Base-by-base conservation (phyloP, 169 alveolate species). In the Babesia ovis region DNA sequence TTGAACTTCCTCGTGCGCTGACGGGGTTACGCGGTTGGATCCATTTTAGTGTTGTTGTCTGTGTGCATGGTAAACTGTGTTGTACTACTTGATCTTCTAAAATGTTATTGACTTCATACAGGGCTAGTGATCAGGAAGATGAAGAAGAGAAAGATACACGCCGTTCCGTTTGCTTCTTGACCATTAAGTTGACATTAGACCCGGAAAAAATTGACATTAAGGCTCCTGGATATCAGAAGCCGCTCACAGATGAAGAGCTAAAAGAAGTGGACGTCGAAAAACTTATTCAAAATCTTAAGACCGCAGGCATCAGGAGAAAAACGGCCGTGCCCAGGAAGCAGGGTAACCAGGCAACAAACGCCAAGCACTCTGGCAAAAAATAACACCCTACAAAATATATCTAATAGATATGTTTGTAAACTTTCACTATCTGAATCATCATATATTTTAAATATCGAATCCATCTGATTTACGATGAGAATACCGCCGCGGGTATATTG, bases 201-300 rank as follows among this genome's bases (percentile, higher is more conserved):
- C 86, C 86, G 4, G 20, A 51, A 29, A 66, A 77, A 29, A 55
- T 77, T 12, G 86, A 77, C 57, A 58, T 68, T 29, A 39, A 59
- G 3, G 71, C 86, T 45, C 55, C 71, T 32, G 86, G 86, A 22
- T 77, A 77, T 32, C 86, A 77, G 43, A 46, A 71, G 61, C 86
- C 86, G 22, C 67, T 77, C 16, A 34, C 80, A 16, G 66, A 77
- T 23, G 86, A 77, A 43, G 48, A 43, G 9, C 25, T 77, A 29
- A 79, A 51, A 55, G 86, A 62, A 14, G 81, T 77, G 20, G 82
- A 77, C 23, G 86, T 68, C 20, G 86, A 77, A 37, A 71, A 68
- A 27, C 50, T 77, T 60, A 22, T 77, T 22, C 86, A 58, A 8
- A 42, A 55, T n/a, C 29, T 64, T 11, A 64, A 48, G 48, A 50